A percentile compares a stretch with the other conserved stretches of the same genome.
These are phyloP conservation scores for Didymella keratinophila DNA, from an alignment of 2,329 filamentous ascomycete species.

Conservation along the genomic window DNA sequence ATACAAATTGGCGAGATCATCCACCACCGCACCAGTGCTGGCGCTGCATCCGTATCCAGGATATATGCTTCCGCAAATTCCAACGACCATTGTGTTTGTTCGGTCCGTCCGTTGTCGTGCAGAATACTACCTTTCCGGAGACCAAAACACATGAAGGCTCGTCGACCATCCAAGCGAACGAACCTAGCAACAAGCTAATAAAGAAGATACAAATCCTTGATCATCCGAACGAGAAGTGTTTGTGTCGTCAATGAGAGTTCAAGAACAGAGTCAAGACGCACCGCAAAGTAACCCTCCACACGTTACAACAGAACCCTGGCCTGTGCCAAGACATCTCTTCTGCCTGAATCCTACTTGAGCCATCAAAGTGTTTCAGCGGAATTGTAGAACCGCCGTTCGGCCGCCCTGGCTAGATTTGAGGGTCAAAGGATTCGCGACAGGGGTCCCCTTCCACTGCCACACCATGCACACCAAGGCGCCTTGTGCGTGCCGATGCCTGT, in stretches of 20 bases:
- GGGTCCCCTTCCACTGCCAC: not conserved
- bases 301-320: not conserved
- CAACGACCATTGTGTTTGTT: not conserved
- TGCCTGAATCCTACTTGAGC: not conserved
- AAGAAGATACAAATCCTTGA: not conserved
- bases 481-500: conserved; percentile 3
- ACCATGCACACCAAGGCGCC: conserved; percentile 1
- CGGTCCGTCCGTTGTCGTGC: too few relatives aligned
- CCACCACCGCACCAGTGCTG: not conserved
- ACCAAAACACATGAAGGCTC: not conserved
- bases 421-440: conserved; percentile 11
- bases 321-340: not conserved
- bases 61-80: not conserved
- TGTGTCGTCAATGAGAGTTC: not conserved
- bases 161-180: not conserved
- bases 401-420: not conserved
- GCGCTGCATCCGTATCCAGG: not conserved
- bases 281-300: not conserved
- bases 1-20: not conserved
- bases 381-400: not conserved
- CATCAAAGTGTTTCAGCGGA: not conserved
- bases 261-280: not conserved
- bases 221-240: not conserved
- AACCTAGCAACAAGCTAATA: not conserved
- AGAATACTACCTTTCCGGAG: not conserved